phyloP scores from a whole-genome alignment of 495 filamentous ascomycete genomes.

The Polyplosphaeria fusca region DNA sequence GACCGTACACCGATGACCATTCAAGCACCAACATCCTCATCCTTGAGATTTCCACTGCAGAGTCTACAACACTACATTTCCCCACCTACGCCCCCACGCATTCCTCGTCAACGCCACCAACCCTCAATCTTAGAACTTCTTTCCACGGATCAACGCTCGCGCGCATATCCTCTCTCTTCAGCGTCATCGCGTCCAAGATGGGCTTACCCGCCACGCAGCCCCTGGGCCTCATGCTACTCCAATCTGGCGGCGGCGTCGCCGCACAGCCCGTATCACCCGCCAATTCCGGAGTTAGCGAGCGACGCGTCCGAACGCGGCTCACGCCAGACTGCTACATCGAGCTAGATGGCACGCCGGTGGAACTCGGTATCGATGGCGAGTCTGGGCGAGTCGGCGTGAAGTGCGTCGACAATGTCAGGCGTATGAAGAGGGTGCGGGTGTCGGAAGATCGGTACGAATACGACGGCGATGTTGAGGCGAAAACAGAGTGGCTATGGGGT shows the following conservation, averaged over 20 bases:
- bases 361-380: constrained; percentile 14
- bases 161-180: constrained; percentile 68
- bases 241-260: constrained; percentile 51
- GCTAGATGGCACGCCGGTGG: constrained; percentile 57
- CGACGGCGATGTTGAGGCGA: constrained; percentile 11
- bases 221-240: constrained; percentile 63
- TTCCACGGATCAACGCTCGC: constrained; percentile 68
- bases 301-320: constrained; percentile 64
- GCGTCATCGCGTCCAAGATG: constrained; percentile 78
- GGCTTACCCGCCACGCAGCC: constrained; percentile 65
- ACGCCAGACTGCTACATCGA: constrained; percentile 65
- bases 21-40: constrained; percentile 62
- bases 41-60: constrained; percentile 66
- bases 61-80: constrained; percentile 63
- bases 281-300: constrained; percentile 67
- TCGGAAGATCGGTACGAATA: constrained; percentile 19
- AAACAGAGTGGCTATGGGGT: constrained; percentile 29
- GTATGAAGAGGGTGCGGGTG: constrained; percentile 23
- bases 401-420: constrained; percentile 6
- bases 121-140: constrained; percentile 53
- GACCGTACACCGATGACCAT: constrained; percentile 76
- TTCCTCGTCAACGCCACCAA: background rate
- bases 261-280: constrained; percentile 62
- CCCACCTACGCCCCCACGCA: constrained; percentile 19
- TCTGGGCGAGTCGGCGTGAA: constrained; percentile 12